These are phyloP conservation scores for Daldinia sp. DNA, from an alignment of 2,329 filamentous ascomycete genomes.

Conservation along the genomic window DNA sequence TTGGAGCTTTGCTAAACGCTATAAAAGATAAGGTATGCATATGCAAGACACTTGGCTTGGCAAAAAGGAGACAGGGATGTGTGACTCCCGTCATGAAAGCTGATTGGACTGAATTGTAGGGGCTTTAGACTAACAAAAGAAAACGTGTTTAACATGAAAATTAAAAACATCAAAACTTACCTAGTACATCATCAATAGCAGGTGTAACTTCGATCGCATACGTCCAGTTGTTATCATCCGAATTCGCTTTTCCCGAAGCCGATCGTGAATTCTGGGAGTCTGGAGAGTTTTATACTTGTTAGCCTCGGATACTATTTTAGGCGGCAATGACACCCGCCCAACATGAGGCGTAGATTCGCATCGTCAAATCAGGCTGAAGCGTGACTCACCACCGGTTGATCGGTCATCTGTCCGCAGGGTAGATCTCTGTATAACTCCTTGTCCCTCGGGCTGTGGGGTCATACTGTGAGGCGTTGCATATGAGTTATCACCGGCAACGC, in stretches of 20 bases:
- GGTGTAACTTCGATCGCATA: constrained; percentile 49
- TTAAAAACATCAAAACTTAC: constrained; percentile 33
- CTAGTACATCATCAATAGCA: constrained; percentile 30
- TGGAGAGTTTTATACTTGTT: constrained; percentile 32
- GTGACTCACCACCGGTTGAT: constrained; percentile 29
- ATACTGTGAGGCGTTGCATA: background rate
- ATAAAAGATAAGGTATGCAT: constrained; percentile 7
- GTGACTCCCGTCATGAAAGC: background rate
- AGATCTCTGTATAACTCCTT: background rate
- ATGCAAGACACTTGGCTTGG: constrained; percentile 12
- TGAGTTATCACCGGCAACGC: background rate
- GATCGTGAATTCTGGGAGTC: background rate
- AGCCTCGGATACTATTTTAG: constrained; percentile 18
- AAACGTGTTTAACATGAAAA: background rate
- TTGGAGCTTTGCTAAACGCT: background rate
- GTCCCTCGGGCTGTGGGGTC: background rate
- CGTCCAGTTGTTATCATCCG: constrained; percentile 40
- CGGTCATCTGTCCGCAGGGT: background rate
- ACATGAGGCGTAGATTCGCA: constrained; percentile 29
- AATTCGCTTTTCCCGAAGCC: background rate
- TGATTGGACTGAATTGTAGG: background rate
- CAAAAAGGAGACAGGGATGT: background rate
- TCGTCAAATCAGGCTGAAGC: constrained; percentile 27
- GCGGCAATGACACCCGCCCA: constrained; percentile 29
- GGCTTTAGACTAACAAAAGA: background rate